Evolutionary conservation across 768 basidiomycete species (phyloP), one percentile per base, ranked within the genome.

Genomic region (Cubamyces lactineus): DNA sequence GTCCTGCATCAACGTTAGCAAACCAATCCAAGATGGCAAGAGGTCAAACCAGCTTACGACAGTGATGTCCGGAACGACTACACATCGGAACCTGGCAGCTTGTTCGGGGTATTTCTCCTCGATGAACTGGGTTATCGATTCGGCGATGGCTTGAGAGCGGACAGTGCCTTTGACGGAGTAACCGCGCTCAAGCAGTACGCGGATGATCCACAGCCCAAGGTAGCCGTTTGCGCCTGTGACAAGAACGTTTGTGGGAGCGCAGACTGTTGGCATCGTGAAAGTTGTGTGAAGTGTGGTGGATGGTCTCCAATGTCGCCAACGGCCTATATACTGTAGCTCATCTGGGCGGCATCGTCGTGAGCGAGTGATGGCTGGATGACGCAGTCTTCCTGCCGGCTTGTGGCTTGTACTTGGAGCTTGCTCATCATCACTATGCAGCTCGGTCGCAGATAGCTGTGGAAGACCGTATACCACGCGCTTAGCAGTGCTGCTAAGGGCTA

Each of bases 131-230:
- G 73, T 70, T 59, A 91, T 72, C 64, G 82, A 81, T 1, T 79
- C 72, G 1, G 83, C 85, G 68, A 91, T 92, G 15, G 75, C 75
- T 1, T 67, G 65, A 1, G 82, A 81, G 7, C 91, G 81, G 6
- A 87, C 87, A 0, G 88, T 84, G 0, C 85, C 87, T 6, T 86
- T 80, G 24, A 87, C 83, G 6, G 72, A 58, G 67, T 84, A 89
- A 0, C 88, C 87, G 12, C 76, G 74, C 59, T 86, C 79, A 8
- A 91, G 79, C 17, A 88, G 77, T 9, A 63, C 67, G 26, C 74
- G 74, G 16, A 83, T 81, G 46, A 87, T 75, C 83, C 86, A 87
- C 5, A 77, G 72, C 11, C 81, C 84, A 46, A 86, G 76, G 70
- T 76, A 86, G 15, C 84, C 83, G 63, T 80, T 84, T 11, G 83